phyloP scores from a whole-genome alignment of 139 green algal species.

The Tetradesmus obliquus region DNA sequence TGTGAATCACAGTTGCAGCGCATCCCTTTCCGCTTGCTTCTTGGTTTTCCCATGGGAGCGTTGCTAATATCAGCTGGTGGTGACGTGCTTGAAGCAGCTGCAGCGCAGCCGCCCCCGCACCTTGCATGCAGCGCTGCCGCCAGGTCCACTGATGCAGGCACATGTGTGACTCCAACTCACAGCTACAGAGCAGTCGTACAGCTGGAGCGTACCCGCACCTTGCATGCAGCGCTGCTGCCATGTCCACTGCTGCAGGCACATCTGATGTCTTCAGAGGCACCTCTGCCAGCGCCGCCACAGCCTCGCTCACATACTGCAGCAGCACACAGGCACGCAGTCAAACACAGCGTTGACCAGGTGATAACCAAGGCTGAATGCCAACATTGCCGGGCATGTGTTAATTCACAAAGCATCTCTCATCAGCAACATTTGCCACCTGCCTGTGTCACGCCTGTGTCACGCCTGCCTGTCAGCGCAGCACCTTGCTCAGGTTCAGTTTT shows the following conservation, averaged over 20 bases:
- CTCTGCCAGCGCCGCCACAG: slow-evolving; percentile 86
- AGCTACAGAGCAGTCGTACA: too few species aligned
- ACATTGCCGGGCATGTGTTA: too few species aligned
- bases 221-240: slow-evolving; percentile 88
- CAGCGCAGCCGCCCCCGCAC: slow-evolving; percentile 54
- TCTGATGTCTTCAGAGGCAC: slow-evolving; percentile 86
- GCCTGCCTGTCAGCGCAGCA: slow-evolving; percentile 37
- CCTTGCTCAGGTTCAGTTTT: slow-evolving; percentile 87
- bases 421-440: neutral
- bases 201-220: slow-evolving; percentile 63
- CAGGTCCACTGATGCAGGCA: slow-evolving; percentile 82
- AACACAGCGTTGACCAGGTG: neutral
- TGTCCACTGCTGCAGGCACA: slow-evolving; percentile 81
- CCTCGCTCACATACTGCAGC: slow-evolving; percentile 93
- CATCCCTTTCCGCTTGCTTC: too few species aligned
- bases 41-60: too few species aligned
- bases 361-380: neutral
- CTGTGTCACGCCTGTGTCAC: too few species aligned
- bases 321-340: neutral
- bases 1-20: too few species aligned
- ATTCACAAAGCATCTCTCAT: neutral
- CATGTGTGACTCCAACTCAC: slow-evolving; percentile 58
- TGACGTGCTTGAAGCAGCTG: too few species aligned
- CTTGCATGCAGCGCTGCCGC: slow-evolving; percentile 86
- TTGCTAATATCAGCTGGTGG: too few species aligned